phyloP scores from a whole-genome alignment of 129 eudicot species.

The Flaveria ramosissima region DNA sequence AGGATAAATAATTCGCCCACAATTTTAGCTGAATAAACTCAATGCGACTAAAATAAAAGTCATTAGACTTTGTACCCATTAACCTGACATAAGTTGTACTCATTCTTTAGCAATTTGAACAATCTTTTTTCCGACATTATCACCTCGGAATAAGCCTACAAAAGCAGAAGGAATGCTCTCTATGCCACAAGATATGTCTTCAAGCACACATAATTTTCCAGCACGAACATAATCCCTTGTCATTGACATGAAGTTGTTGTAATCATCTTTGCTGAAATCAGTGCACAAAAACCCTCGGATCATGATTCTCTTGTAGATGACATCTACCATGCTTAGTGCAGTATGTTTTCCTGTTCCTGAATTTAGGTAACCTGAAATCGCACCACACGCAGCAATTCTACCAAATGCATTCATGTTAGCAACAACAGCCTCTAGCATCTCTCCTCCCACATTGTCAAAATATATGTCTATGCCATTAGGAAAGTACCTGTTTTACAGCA shows the following conservation, averaged over 20 bases:
- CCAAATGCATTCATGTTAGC: slow-evolving; percentile 69
- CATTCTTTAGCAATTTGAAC: slow-evolving; percentile 49
- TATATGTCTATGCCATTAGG: slow-evolving; percentile 79
- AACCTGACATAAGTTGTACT: neutral
- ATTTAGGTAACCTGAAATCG: slow-evolving; percentile 53
- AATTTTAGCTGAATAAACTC: no score
- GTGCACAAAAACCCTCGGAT: slow-evolving; percentile 60
- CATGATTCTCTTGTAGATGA: slow-evolving; percentile 62
- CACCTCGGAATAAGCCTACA: slow-evolving; percentile 57
- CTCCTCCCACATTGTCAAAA: slow-evolving; percentile 78
- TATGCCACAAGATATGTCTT: slow-evolving; percentile 55
- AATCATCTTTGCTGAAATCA: slow-evolving; percentile 32
- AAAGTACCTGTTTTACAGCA: slow-evolving; percentile 44
- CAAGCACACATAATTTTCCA: slow-evolving; percentile 49
- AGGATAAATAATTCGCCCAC: no score
- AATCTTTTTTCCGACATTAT: slow-evolving; percentile 61
- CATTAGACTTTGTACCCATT: no score
- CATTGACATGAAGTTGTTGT: slow-evolving; percentile 46
- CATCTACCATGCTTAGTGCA: slow-evolving; percentile 50
- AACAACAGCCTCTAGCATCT: slow-evolving; percentile 69
- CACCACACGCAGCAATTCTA: slow-evolving; percentile 70
- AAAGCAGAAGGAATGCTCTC: slow-evolving; percentile 69
- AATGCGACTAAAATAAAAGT: no score
- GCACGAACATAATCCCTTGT: slow-evolving; percentile 48
- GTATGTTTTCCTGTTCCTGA: slow-evolving; percentile 26